Conservation (phyloP, 1,139 yeast genomes). For the Saccharomyces hybrid region DNA sequence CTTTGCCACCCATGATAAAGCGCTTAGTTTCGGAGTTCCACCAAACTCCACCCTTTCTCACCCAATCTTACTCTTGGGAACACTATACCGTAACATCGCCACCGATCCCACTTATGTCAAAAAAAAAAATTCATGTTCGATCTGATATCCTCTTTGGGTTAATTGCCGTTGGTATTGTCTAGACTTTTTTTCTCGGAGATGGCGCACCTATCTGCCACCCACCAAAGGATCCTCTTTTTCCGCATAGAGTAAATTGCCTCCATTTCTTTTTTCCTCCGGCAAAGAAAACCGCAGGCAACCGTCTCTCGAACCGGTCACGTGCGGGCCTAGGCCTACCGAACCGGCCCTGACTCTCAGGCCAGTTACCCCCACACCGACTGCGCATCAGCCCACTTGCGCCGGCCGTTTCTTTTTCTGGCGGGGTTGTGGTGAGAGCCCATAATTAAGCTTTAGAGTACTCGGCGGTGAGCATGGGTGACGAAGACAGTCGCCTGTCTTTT, state of each 20-base stretch:
- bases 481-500: neutral
- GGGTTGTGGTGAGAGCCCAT: neutral
- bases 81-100: neutral
- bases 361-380: neutral
- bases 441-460: neutral
- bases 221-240: neutral
- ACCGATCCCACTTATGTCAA: neutral
- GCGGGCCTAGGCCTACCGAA: neutral
- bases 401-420: neutral
- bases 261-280: neutral
- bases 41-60: neutral
- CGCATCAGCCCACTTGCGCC: neutral
- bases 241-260: neutral
- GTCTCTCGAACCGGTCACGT: neutral
- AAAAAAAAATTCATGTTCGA: neutral
- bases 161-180: neutral
- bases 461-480: neutral
- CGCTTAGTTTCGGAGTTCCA: neutral
- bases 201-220: neutral
- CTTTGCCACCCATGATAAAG: neutral
- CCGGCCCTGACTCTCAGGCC: neutral
- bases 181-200: neutral
- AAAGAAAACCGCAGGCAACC: neutral
- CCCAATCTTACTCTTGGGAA: neutral
- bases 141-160: neutral